These are phyloP conservation scores for Cladophialophora chaetospira DNA, from an alignment of 2,329 filamentous ascomycete genomes.

Conservation along the genomic window DNA sequence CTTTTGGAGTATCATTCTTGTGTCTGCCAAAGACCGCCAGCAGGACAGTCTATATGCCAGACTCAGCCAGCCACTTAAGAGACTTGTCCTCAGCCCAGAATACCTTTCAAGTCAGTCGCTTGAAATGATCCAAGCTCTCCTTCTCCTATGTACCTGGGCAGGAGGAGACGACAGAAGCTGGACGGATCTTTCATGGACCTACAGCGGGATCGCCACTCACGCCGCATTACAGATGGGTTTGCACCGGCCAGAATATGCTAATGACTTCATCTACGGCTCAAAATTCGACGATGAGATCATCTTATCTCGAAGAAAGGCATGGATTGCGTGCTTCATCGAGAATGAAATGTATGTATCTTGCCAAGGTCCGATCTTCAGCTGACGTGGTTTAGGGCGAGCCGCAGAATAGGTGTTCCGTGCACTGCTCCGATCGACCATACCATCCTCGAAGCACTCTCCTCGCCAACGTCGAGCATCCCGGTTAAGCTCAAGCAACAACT, in stretches of 20 bases:
- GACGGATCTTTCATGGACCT: constrained; percentile 15
- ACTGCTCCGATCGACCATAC: constrained; percentile 13
- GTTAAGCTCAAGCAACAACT: constrained; percentile 10
- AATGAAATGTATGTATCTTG: constrained; percentile 8
- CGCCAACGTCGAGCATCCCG: constrained; percentile 2
- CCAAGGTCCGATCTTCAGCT: not conserved
- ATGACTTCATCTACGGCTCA: constrained; percentile 12
- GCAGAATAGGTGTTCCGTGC: constrained; percentile 12
- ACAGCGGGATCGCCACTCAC: constrained; percentile 12
- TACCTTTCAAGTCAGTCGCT: constrained; percentile 8
- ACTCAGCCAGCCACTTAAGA: constrained; percentile 12
- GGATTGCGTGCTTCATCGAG: constrained; percentile 14
- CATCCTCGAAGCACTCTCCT: constrained; percentile 12
- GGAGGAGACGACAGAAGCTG: constrained; percentile 10
- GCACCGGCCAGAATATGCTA: constrained; percentile 10
- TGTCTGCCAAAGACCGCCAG: constrained; percentile 8
- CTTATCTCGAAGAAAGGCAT: constrained; percentile 7
- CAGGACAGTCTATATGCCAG: not conserved
- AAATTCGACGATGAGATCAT: constrained; percentile 11
- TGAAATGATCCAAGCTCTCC: constrained; percentile 13
- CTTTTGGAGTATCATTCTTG: constrained; percentile 14
- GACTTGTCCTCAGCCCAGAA: constrained; percentile 11
- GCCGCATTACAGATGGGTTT: constrained; percentile 9
- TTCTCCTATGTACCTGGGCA: constrained; percentile 10
- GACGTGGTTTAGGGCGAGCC: constrained; percentile 5